phyloP scores from a whole-genome alignment of 177 flowering plant species.

The Vitis hybrid region DNA sequence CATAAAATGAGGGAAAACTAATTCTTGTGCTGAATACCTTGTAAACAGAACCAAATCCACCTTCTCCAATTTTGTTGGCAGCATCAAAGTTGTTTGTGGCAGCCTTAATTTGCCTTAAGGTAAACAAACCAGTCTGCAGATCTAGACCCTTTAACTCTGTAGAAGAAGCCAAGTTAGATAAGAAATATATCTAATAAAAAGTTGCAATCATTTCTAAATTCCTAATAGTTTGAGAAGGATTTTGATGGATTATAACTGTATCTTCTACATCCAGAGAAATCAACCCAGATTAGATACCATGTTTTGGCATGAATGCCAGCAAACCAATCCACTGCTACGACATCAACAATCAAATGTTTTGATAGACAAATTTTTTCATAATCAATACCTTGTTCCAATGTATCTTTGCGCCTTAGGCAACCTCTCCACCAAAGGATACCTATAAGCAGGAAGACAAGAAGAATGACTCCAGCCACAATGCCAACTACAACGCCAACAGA shows the following conservation, averaged over 20 bases:
- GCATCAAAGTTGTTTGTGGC: conserved; percentile 37
- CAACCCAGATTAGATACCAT: too few species aligned
- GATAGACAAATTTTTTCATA: too few species aligned
- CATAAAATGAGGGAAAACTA: background rate
- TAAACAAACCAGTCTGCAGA: conserved; percentile 30
- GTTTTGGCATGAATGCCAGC: too few species aligned
- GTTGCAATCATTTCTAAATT: background rate
- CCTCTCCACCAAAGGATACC: conserved; percentile 36
- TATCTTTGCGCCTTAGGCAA: conserved; percentile 19
- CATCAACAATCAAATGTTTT: too few species aligned
- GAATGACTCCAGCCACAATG: conserved; percentile 22
- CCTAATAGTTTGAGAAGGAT: background rate
- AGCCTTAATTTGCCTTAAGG: conserved; percentile 33
- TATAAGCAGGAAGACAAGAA: conserved; percentile 16
- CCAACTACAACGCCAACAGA: conserved; percentile 24
- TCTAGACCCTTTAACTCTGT: conserved; percentile 33
- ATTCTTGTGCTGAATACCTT: conserved; percentile 15
- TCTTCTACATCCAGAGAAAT: too few species aligned
- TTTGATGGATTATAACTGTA: too few species aligned
- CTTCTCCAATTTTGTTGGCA: conserved; percentile 37
- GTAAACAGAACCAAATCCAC: conserved; percentile 45
- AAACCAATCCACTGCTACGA: too few species aligned
- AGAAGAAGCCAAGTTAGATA: background rate
- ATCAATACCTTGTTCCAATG: conserved; percentile 23
- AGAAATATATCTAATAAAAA: background rate